A percentile compares a stretch with the other conserved stretches of the same genome.
These are phyloP conservation scores for Ogataea thermomethanolica DNA, from an alignment of 805 yeast genomes.

Conservation along the genomic window DNA sequence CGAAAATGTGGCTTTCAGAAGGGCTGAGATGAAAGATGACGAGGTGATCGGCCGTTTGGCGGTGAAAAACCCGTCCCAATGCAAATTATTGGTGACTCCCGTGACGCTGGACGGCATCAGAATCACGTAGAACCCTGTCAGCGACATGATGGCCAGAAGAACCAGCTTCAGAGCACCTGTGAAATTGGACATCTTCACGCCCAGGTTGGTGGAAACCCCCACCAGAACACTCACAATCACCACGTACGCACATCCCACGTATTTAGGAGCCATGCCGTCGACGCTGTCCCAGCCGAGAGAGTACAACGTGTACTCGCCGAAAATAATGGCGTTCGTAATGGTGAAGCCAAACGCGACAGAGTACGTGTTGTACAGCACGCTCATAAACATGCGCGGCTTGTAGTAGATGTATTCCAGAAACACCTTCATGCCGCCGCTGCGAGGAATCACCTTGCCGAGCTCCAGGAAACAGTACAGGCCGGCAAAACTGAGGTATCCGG, in stretches of 20 bases:
- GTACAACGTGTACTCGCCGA: conserved; percentile 50
- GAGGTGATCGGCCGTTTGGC: conserved; percentile 33
- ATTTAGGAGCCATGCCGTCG: conserved; percentile 37
- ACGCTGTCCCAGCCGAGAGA: conserved; percentile 41
- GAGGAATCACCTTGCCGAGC: conserved; percentile 65
- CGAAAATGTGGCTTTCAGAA: conserved; percentile 50
- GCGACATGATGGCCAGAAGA: conserved; percentile 49
- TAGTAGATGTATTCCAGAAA: conserved; percentile 66
- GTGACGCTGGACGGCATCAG: conserved; percentile 43
- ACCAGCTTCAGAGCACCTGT: conserved; percentile 59
- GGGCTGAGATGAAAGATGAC: conserved; percentile 45
- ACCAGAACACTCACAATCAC: conserved; percentile 42
- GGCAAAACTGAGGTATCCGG: conserved; percentile 59
- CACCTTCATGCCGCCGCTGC: conserved; percentile 74
- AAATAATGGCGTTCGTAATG: conserved; percentile 48
- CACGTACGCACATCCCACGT: conserved; percentile 41
- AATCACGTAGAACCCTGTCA: conserved; percentile 58
- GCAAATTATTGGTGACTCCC: conserved; percentile 42
- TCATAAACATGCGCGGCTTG: conserved; percentile 51
- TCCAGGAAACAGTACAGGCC: conserved; percentile 68
- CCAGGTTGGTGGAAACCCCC: conserved; percentile 56
- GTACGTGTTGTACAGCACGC: conserved; percentile 45
- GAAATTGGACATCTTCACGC: conserved; percentile 57
- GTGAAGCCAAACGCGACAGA: conserved; percentile 50
- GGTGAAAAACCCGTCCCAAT: conserved; percentile 28